Base-by-base conservation (phyloP, 805 yeast genomes). In the Saturnispora hagleri region DNA sequence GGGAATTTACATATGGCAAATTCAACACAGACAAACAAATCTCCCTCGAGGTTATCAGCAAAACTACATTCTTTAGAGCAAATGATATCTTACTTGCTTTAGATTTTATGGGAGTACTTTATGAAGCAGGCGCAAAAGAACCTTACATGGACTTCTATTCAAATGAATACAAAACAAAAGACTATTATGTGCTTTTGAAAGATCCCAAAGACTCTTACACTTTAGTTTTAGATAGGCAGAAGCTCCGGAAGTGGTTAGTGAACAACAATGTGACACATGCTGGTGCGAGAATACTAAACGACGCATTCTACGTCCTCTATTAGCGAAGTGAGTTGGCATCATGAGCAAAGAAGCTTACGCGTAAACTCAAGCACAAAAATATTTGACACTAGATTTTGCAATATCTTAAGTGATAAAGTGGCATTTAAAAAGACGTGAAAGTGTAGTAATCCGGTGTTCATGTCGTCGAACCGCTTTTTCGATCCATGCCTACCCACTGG, bases 41-140 rank as follows among this genome's bases (percentile, higher is more conserved):
- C 1, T 73, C 81, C 0, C 57, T 86, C 10, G 72, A 72, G 9
- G 70, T 74, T 22, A 61, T 86, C 2, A 73, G 86, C 2, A 65
- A 61, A n/a, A 62, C 62, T 3, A 83, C 91, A 1, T 86, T 89
- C 0, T 78, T 85, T 54, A 64, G 91, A 56, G 67, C 69, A 10
- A 82, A 79, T 35, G 93, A 86, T 63, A 68, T 85, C 0, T 59
- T 80, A 1, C 62, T 77, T 60, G 73, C 91, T 0, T 63, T 86
- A 27, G 80, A 81, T 55, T 69, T 76, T 56, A 77, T 86, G 81
- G 60, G 65, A 3, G 73, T 73, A 20, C 53, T 80, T 2, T 67
- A 61, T 9, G 63, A 63, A 20, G 50, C 60, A 24, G 67, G 67
- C 0, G 51, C 55, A 15, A 64, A 59, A 44, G 53, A 58, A 41